These are phyloP conservation scores for Xylaria sp. DNA, from an alignment of 2,329 filamentous ascomycete species.

Conservation along the genomic window DNA sequence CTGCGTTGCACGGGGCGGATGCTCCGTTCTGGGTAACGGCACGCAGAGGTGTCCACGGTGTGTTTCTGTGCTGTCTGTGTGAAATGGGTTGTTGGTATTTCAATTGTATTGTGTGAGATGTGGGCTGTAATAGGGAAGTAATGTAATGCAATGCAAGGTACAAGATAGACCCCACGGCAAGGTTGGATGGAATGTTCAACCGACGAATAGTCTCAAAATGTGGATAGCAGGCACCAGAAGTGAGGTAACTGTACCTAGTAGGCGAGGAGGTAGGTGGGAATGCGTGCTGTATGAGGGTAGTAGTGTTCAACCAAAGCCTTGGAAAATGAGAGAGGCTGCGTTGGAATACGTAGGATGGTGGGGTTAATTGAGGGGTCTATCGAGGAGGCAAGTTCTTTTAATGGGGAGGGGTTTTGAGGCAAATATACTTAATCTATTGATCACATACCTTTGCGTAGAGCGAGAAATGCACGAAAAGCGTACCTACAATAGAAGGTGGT, in stretches of 20 bases:
- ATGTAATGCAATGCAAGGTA: conserved; percentile 6
- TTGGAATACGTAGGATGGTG: conserved; percentile 20
- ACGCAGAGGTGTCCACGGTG: conserved; percentile 6
- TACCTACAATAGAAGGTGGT: neutral
- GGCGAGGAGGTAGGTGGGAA: neutral
- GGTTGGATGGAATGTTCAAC: neutral
- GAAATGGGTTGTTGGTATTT: neutral
- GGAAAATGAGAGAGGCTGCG: neutral
- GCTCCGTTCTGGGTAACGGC: conserved; percentile 13
- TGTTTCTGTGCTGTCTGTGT: conserved; percentile 6
- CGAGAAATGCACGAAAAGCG: neutral
- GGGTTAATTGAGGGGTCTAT: conserved; percentile 37
- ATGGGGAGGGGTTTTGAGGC: neutral
- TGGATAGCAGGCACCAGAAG: neutral
- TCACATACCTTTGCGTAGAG: conserved; percentile 22
- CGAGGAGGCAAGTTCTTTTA: conserved; percentile 13
- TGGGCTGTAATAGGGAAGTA: conserved; percentile 9
- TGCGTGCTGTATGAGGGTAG: conserved; percentile 2
- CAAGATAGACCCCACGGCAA: conserved; percentile 1
- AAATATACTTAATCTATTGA: neutral
- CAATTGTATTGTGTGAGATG: neutral
- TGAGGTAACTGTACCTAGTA: neutral
- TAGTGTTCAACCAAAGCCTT: neutral
- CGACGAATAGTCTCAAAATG: neutral
- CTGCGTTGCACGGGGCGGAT: conserved; percentile 4